Base-by-base conservation (phyloP, 2,329 filamentous ascomycete genomes). In the Aspergillus terreus region DNA sequence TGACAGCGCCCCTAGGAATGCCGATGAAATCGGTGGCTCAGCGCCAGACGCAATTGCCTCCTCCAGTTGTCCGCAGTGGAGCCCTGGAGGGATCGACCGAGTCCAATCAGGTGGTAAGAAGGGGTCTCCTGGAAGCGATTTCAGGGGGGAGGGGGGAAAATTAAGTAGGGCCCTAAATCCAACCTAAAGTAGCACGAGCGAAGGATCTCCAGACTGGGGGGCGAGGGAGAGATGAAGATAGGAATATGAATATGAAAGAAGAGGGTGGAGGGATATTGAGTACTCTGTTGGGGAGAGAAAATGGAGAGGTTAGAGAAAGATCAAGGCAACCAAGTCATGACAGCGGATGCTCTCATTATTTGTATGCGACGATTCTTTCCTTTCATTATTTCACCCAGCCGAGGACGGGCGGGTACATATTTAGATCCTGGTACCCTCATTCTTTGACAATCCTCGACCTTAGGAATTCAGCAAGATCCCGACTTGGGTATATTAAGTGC, bases 61-160 rank as follows among this genome's bases (percentile, higher is more conserved):
- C 55, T 53, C 52, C 33, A 46, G 58, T 55, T 56, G 55, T 60
- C 53, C 11, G 19, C 55, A 51, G 53, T 56, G 56, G 59, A 62
- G 57, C 52, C 15, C 51, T 50, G 54, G 53, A 54, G 58, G 53
- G 58, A 62, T 62, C 59, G 60, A 58, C 59, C 55, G 52, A 57
- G 45, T 57, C 57, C 57, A 61, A 61, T 61, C 59, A 62, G 49
- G 54, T 51, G 52, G 19, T 47, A 54, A 45, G 41, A 50, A 52
- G 49, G 49, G 55, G 54, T 42, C 43, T 47, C 40, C 27, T 56
- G 43, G 35, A 47, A 53, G 49, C 47, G 53, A 50, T 46, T 50
- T 59, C 56, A 54, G 52, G 54, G 57, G 54, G 49, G 19, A 19
- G 19, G 19, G 19, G 19, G 19, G 19, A 17, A 40, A 46, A 46